phyloP scores from a whole-genome alignment of 2,329 filamentous ascomycete species.

The Aspergillus neoniger region DNA sequence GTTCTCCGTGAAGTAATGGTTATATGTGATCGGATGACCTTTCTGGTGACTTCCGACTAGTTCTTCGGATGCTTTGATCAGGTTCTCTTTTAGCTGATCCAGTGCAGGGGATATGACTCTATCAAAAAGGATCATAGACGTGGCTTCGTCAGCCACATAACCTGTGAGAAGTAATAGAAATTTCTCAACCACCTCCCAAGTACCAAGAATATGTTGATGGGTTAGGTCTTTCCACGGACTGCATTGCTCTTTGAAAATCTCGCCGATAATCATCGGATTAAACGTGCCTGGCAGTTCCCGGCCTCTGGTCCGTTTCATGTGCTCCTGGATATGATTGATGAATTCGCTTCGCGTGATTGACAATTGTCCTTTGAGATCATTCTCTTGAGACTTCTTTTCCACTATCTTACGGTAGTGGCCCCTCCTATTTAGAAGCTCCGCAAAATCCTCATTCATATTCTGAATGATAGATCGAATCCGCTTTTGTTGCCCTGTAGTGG shows the following conservation, averaged over 20 bases:
- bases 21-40: slow-evolving; percentile 40
- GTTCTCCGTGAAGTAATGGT: slow-evolving; percentile 39
- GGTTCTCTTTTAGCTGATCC: slow-evolving; percentile 38
- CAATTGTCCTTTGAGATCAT: slow-evolving; percentile 4
- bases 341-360: slow-evolving; percentile 36
- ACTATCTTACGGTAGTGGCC: slow-evolving; percentile 12
- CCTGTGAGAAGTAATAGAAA: slow-evolving; percentile 40
- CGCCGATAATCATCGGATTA: slow-evolving; percentile 59
- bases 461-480: slow-evolving; percentile 37
- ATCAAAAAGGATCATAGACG: slow-evolving; percentile 40
- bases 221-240: slow-evolving; percentile 52
- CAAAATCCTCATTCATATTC: slow-evolving; percentile 27
- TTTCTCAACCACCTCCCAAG: background rate
- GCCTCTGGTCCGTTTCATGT: slow-evolving; percentile 50
- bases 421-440: slow-evolving; percentile 13
- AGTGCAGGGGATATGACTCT: slow-evolving; percentile 48
- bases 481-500: slow-evolving; percentile 27
- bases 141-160: slow-evolving; percentile 34
- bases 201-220: too few relatives aligned
- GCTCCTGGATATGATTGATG: slow-evolving; percentile 42
- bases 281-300: slow-evolving; percentile 63
- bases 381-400: background rate
- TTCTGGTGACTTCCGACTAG: slow-evolving; percentile 32
- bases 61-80: slow-evolving; percentile 47
- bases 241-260: slow-evolving; percentile 63